phyloP scores from a whole-genome alignment of 768 basidiomycete genomes.

The Mycena venus region DNA sequence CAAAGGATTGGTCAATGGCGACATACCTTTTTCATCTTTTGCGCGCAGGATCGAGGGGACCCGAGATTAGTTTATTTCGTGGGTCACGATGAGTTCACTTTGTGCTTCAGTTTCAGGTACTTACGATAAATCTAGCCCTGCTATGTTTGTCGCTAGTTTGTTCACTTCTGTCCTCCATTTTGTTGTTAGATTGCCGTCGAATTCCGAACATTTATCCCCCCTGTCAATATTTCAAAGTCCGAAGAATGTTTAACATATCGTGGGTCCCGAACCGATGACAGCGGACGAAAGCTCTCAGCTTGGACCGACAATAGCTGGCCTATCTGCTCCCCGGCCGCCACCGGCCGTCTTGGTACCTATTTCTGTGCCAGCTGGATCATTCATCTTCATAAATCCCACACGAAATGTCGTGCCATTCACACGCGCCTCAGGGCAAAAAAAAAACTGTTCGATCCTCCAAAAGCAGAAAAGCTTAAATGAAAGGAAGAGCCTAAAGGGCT shows the following conservation, averaged over 20 bases:
- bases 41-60: slow-evolving; percentile 1
- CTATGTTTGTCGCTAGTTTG: too few species aligned
- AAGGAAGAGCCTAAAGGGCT: not conserved
- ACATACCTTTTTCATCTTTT: slow-evolving; percentile 1
- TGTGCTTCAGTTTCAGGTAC: too few species aligned
- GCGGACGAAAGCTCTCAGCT: not conserved
- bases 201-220: too few species aligned
- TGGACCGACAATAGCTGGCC: not conserved
- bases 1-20: slow-evolving; percentile 4
- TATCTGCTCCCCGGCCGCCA: not conserved
- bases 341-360: too few species aligned
- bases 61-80: too few species aligned
- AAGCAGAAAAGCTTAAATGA: not conserved
- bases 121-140: too few species aligned
- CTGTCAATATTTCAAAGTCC: too few species aligned
- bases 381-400: not conserved
- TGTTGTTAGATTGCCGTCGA: too few species aligned
- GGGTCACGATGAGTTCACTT: too few species aligned
- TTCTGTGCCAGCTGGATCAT: not conserved
- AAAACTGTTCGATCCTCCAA: not conserved
- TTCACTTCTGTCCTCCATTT: too few species aligned
- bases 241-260: not conserved
- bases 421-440: not conserved
- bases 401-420: not conserved
- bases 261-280: slow-evolving; percentile 3